Base-by-base conservation (phyloP, 768 basidiomycete genomes). In the Pleurotus ostreatus region DNA sequence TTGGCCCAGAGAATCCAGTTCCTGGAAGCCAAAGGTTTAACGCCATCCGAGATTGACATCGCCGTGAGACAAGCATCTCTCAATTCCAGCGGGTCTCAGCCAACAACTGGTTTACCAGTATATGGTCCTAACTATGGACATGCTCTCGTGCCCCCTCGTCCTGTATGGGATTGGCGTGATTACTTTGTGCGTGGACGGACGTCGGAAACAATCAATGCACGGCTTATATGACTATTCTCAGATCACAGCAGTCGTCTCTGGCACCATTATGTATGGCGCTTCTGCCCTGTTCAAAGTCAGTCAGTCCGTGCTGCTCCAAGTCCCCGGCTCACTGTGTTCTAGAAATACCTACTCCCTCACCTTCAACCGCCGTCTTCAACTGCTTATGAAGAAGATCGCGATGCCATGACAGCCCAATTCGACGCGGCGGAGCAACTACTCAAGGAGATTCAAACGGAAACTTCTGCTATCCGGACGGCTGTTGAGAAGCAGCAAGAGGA, bases 211-310 rank as follows among this genome's bases (percentile, higher is more conserved):
- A 54, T 48, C 61, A 64, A 61, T 67, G 62, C 62, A 58, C 70
- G 64, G 64, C 58, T 57, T 61, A 43, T 54, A 65, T 49, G 38
- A 20, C 16, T 6, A 34, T 34, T 11, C 30, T 9, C 66, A 98
- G 95, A 95, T 99, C 64, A 92, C 95, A 68, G 87, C 89, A 11
- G 88, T 98, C 34, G 76, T 98, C 15, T 94, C 94, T 41, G 94
- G 96, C 1, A 82, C 88, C 5, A 72, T 95, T 4, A 81, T 85
- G 6, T 97, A 92, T 66, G 89, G 92, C 4, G 85, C 91, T 11
- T 73, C 86, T 23, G 76, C 92, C 2, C 69, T 98, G 44, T 93
- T 94, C 65, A 84, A 84, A 71, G 93, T 89, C 62, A 41, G 77
- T 52, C 6, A 48, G 16, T 22, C 34, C 16, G 47, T 22, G 8